These are phyloP conservation scores for Ruellia speciosa DNA, from an alignment of 305 asterid genomes.

Conservation along the genomic window DNA sequence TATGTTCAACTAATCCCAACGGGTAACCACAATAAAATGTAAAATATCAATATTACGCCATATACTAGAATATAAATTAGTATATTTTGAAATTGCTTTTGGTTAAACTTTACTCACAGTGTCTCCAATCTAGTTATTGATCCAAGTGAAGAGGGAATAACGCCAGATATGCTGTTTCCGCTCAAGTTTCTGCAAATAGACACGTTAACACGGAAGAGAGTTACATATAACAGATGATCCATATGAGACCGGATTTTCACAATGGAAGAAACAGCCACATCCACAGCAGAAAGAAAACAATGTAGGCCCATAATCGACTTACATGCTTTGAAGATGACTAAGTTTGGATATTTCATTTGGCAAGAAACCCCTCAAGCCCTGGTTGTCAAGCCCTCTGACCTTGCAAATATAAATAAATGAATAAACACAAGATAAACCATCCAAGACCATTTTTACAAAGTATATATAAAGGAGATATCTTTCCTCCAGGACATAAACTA, in stretches of 20 bases:
- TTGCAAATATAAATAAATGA: constrained; percentile 22
- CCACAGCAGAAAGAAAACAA: background rate
- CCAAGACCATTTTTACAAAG: background rate
- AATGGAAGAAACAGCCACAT: constrained; percentile 2
- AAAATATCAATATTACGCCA: too few species aligned
- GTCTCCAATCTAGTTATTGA: constrained; percentile 48
- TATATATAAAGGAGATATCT: background rate
- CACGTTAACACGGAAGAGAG: background rate
- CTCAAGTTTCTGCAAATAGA: constrained; percentile 71
- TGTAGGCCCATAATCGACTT: constrained; percentile 27
- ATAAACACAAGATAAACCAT: constrained; percentile 2
- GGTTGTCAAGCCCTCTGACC: constrained; percentile 82
- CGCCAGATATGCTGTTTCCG: constrained; percentile 74
- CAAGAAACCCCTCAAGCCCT: constrained; percentile 79
- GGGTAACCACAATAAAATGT: too few species aligned
- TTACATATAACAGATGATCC: background rate
- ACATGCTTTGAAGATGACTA: constrained; percentile 90
- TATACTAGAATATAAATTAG: background rate
- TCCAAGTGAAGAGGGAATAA: constrained; percentile 77
- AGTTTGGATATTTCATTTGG: constrained; percentile 63
- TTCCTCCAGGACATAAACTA: too few species aligned
- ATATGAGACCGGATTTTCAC: background rate
- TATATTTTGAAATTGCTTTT: background rate
- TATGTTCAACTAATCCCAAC: too few species aligned
- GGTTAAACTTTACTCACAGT: constrained; percentile 45